Percentiles rank a stretch among this genome's conserved stretches.
Conservation (phyloP, 2,329 filamentous ascomycete species). For the Zasmidium angulare region DNA sequence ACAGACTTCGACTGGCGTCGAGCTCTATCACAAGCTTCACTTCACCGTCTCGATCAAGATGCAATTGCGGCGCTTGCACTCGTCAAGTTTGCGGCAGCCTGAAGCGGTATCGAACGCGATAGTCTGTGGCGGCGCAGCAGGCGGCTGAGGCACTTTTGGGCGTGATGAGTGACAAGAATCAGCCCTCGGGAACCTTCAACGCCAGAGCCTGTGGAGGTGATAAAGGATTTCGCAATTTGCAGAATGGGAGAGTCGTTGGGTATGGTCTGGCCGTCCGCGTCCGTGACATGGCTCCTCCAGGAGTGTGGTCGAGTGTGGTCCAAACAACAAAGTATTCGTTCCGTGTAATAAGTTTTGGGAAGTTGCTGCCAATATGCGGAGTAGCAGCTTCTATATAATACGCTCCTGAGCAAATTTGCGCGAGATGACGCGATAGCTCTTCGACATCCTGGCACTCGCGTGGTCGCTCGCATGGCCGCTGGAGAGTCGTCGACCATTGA, state of each 20-base stretch:
- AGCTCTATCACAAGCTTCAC: neutral
- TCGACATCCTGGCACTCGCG: neutral
- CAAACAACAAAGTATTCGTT: no score
- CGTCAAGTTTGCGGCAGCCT: neutral
- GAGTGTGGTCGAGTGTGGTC: no score
- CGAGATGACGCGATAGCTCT: neutral
- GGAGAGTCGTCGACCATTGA: neutral
- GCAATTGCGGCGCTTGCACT: neutral
- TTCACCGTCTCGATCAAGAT: neutral
- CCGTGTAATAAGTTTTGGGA: no score
- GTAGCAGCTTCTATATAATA: neutral
- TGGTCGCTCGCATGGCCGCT: neutral
- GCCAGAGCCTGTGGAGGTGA: no score
- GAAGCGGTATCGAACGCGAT: neutral
- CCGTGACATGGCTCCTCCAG: no score
- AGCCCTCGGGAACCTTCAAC: no score
- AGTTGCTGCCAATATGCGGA: no score
- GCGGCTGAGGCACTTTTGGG: neutral
- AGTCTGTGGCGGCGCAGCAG: neutral
- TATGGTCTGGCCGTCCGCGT: no score
- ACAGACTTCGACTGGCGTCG: neutral
- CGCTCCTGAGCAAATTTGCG: neutral
- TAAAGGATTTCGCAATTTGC: no score
- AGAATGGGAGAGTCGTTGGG: no score
- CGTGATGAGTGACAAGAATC: no score